A percentile compares a stretch with the other conserved stretches of the same genome.
Conservation (phyloP, 129 eudicot species). For the Logfia minima region DNA sequence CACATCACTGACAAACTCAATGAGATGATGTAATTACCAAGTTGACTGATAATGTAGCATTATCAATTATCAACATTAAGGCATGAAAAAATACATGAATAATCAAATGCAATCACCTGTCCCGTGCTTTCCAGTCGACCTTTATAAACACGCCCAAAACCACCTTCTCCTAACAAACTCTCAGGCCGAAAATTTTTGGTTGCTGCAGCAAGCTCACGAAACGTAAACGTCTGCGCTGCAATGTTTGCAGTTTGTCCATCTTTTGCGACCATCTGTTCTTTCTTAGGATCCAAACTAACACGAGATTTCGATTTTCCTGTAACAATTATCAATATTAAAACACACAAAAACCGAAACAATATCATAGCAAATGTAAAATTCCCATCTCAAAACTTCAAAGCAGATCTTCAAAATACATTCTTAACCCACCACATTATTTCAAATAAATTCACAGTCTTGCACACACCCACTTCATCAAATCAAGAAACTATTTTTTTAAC, state of each 20-base stretch:
- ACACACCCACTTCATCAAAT: constrained; percentile 27
- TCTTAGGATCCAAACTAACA: constrained; percentile 63
- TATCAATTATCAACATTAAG: not conserved
- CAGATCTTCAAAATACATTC: constrained; percentile 34
- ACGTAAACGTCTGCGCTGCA: constrained; percentile 91
- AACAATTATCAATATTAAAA: constrained; percentile 15
- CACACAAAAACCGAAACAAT: not conserved
- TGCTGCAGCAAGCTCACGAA: constrained; percentile 92
- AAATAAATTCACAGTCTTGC: constrained; percentile 14
- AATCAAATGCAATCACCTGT: constrained; percentile 45
- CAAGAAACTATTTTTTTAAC: constrained; percentile 21
- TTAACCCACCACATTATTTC: constrained; percentile 26
- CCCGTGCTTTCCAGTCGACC: constrained; percentile 83
- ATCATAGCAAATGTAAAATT: not conserved
- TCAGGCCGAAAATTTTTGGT: constrained; percentile 82
- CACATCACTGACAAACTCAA: not conserved
- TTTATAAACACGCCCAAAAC: constrained; percentile 87
- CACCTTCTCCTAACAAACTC: constrained; percentile 84
- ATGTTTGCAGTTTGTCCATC: constrained; percentile 76
- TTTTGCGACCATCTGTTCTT: constrained; percentile 59
- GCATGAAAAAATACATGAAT: not conserved
- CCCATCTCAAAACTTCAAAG: not conserved
- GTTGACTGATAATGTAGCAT: not conserved
- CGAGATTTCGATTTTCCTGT: constrained; percentile 67
- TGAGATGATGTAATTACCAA: too few species aligned